Evolutionary conservation across 1,139 yeast genomes (phyloP), one percentile per base, ranked within the genome.

Genomic region (Nadsonia starkeyi-henricii): DNA sequence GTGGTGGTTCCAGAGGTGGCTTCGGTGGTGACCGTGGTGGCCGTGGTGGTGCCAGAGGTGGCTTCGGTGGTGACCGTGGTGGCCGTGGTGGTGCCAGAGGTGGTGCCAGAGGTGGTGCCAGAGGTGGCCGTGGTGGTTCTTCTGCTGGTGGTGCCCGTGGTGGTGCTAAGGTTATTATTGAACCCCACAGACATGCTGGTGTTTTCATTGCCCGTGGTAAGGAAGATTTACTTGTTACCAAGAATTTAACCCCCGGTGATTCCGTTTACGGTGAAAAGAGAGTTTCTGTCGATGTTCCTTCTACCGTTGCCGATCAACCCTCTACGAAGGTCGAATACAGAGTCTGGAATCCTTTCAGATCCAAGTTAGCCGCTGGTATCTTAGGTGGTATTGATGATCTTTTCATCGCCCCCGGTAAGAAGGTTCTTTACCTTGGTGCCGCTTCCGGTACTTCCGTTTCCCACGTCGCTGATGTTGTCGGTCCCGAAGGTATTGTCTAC

Each of bases 261-360:
- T 80, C 95, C 50, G 70, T 59, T 19, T 91, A 91, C 72, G 96
- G 97, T 63, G 98, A 91, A 75, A 91, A 91, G 81, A 80, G 98
- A 75, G 77, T 91, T 55, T 72, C 94, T 50, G 78, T 91, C 54
- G 98, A 93, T 67, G 96, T 85, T 66, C 94, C 96, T 58, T 77
- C 88, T 52, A 78, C 74, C 63, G 94, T 81, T 64, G 95, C 84
- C 64, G 93, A 95, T 58, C 63, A 61, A 17, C 67, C 67, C 42
- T 83, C 96, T 57, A 88, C 96, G 65, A 91, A 91, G 77, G 77
- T 80, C 55, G 98, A 91, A 74, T 91, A 91, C 81, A 89, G 98
- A 79, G 98, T 91, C 58, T 91, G 99, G 99, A 91, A 91, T 73
- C 98, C 98, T 57, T 91, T 91, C 83, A 83, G 98, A 82, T 91